A percentile compares a stretch with the other conserved stretches of the same genome.
phyloP scores from a whole-genome alignment of 345 rosid species.

The Gossypium australe region DNA sequence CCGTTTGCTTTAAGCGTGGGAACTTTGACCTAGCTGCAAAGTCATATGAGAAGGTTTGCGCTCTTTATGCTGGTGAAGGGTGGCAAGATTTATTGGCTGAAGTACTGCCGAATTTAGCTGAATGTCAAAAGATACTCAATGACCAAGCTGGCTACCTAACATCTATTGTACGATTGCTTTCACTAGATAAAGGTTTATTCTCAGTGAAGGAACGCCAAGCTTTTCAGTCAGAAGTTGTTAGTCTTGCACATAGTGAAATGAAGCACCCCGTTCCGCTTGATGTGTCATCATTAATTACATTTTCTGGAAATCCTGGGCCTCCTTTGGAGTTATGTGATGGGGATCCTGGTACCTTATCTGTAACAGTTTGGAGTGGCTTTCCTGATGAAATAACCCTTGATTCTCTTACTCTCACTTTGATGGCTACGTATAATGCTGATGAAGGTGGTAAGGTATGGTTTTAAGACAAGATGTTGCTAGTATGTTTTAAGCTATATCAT shows the following conservation, averaged over 20 bases:
- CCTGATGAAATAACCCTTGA: conserved; percentile 95
- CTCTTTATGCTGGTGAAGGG: conserved; percentile 92
- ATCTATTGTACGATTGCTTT: conserved; percentile 87
- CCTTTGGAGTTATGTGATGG: conserved; percentile 89
- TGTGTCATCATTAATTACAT: conserved; percentile 86
- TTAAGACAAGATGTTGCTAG: conserved; percentile 8
- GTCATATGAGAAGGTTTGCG: conserved; percentile 95
- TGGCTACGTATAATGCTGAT: conserved; percentile 76
- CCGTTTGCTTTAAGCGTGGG: conserved; percentile 83
- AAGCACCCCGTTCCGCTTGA: conserved; percentile 90
- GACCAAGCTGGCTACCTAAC: conserved; percentile 94
- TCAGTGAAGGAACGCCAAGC: conserved; percentile 80
- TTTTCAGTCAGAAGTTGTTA: conserved; percentile 85
- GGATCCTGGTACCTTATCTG: conserved; percentile 83
- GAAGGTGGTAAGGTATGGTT: conserved; percentile 79
- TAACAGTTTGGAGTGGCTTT: conserved; percentile 95
- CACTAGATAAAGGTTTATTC: conserved; percentile 82
- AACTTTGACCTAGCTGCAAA: conserved; percentile 93
- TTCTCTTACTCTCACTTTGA: conserved; percentile 82
- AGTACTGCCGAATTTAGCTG: conserved; percentile 85
- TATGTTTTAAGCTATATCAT: neutral
- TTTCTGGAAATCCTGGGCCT: conserved; percentile 89
- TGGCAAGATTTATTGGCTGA: conserved; percentile 98
- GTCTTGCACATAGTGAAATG: conserved; percentile 91
- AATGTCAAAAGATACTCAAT: conserved; percentile 87